A percentile compares a stretch with the other conserved stretches of the same genome.
Conservation (phyloP, 257 asterid genomes). For the Fraxinus pennsylvanica region DNA sequence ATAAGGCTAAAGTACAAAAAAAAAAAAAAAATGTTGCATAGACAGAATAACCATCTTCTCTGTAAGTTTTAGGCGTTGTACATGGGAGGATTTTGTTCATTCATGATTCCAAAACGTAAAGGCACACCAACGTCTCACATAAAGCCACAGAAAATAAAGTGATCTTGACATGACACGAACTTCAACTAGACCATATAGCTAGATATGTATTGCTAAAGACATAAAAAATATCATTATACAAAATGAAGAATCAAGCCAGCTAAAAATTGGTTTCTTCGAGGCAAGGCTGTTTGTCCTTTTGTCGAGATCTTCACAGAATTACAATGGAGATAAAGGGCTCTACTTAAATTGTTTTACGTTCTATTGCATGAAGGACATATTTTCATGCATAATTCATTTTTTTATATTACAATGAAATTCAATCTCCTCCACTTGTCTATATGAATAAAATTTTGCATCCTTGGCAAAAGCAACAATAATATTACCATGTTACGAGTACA, state of each 20-base stretch:
- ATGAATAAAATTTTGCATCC: constrained; percentile 5
- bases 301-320: constrained; percentile 3
- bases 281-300: constrained; percentile 7
- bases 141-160: constrained; percentile 5
- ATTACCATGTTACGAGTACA: constrained; percentile 6
- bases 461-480: constrained; percentile 4
- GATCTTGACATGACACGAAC: background rate
- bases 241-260: background rate
- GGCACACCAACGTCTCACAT: background rate
- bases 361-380: constrained; percentile 5
- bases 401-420: background rate
- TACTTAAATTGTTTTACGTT: background rate
- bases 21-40: background rate
- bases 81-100: background rate
- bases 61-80: background rate
- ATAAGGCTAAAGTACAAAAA: constrained; percentile 4
- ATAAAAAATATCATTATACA: background rate
- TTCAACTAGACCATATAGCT: background rate
- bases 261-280: background rate
- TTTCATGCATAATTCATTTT: background rate
- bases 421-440: background rate
- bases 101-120: background rate
- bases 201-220: background rate
- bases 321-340: background rate
- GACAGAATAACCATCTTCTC: background rate